phyloP scores from a whole-genome alignment of 768 basidiomycete genomes.

The Inosperma sp. region DNA sequence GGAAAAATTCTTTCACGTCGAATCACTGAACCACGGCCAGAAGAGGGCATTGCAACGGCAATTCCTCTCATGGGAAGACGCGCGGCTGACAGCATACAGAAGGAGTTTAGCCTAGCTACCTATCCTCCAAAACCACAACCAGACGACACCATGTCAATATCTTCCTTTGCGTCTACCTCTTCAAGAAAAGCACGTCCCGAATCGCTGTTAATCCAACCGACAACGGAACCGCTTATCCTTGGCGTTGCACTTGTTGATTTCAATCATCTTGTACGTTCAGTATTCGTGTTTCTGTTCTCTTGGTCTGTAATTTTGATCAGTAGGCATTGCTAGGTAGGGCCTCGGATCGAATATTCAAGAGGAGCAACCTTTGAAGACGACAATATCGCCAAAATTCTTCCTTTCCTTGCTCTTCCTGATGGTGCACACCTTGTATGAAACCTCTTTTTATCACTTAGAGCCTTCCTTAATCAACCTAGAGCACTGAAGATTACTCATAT shows the following conservation, averaged over 20 bases:
- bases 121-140: conserved; percentile 56
- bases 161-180: conserved; percentile 60
- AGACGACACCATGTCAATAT: conserved; percentile 50
- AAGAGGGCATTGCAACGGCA: too few species aligned
- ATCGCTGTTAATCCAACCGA: conserved; percentile 62
- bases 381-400: conserved; percentile 78
- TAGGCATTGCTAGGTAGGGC: conserved; percentile 65
- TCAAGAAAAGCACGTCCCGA: conserved; percentile 76
- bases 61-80: too few species aligned
- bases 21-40: too few species aligned
- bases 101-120: conserved; percentile 36
- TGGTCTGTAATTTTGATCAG: conserved; percentile 14
- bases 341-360: conserved; percentile 79
- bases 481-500: conserved; percentile 92
- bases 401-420: conserved; percentile 95
- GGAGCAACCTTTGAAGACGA: conserved; percentile 82
- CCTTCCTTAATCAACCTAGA: conserved; percentile 38
- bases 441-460: background rate
- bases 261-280: conserved; percentile 75
- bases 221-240: conserved; percentile 60
- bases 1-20: background rate
- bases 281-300: conserved; percentile 9
- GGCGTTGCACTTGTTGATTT: conserved; percentile 94
- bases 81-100: conserved; percentile 5
- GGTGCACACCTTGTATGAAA: conserved; percentile 85